Evolutionary conservation across 176 grass and related monocot genomes (phyloP).

Genomic region (Aegilops bicornis): DNA sequence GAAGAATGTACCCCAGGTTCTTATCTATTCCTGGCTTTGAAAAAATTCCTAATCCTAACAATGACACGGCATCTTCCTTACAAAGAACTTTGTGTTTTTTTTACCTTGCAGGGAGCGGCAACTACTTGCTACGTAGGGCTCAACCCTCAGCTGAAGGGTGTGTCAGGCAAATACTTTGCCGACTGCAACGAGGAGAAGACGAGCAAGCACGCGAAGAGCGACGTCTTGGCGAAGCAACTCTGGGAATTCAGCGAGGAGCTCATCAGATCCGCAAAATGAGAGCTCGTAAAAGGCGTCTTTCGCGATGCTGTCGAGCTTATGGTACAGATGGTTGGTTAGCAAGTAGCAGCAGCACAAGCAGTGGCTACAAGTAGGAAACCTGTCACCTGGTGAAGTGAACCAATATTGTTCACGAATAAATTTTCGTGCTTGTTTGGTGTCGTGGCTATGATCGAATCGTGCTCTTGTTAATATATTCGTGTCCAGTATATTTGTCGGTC

Average conservation of each 20-base stretch:
- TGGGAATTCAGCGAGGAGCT: slow-evolving; percentile 86
- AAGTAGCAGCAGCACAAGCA: slow-evolving; percentile 25
- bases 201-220: slow-evolving; percentile 10
- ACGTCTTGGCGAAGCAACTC: slow-evolving; percentile 51
- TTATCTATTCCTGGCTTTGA: slow-evolving; percentile 1
- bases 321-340: slow-evolving; percentile 13
- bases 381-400: slow-evolving; percentile 14
- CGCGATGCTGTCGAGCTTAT: not conserved
- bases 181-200: slow-evolving; percentile 83
- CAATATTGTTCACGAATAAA: slow-evolving; percentile 38
- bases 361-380: slow-evolving; percentile 11
- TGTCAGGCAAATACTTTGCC: slow-evolving; percentile 74
- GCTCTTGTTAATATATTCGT: slow-evolving; percentile 16
- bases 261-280: slow-evolving; percentile 58
- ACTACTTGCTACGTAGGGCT: slow-evolving; percentile 81
- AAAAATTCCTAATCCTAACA: not conserved
- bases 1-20: slow-evolving; percentile 92
- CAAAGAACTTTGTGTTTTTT: not conserved
- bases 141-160: slow-evolving; percentile 61
- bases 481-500: not conserved
- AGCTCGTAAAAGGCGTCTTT: slow-evolving; percentile 1
- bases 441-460: slow-evolving; percentile 3
- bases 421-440: not conserved
- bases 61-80: not conserved
- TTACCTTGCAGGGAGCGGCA: slow-evolving; percentile 60